A percentile compares a stretch with the other conserved stretches of the same genome.
Conservation (phyloP, 2,329 filamentous ascomycete species). For the Ceratocystis lukuohia region DNA sequence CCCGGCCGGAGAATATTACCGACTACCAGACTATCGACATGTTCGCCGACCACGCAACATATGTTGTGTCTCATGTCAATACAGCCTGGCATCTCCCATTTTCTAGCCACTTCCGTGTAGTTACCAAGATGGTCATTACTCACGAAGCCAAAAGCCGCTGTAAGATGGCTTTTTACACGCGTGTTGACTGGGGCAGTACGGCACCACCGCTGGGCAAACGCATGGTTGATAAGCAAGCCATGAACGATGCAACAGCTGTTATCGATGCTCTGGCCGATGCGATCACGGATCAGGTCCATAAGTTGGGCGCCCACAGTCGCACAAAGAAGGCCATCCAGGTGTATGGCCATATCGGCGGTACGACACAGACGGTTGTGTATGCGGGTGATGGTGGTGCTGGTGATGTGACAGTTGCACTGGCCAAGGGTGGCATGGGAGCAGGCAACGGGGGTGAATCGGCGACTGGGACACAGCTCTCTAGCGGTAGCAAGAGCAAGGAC, state of each 20-base stretch:
- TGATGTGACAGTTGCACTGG: background rate
- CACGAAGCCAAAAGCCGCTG: constrained; percentile 84
- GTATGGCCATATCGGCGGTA: constrained; percentile 61
- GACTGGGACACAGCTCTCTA: background rate
- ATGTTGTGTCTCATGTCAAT: constrained; percentile 49
- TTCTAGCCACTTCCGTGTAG: constrained; percentile 61
- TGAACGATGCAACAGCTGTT: constrained; percentile 59
- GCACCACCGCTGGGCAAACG: constrained; percentile 47
- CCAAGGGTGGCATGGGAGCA: background rate
- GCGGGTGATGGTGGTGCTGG: constrained; percentile 32
- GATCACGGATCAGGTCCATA: constrained; percentile 62
- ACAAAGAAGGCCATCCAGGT: constrained; percentile 69
- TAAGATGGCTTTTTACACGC: constrained; percentile 77
- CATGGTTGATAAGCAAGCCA: constrained; percentile 55
- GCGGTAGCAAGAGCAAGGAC: background rate
- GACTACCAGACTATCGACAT: constrained; percentile 83
- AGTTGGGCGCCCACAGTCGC: constrained; percentile 57
- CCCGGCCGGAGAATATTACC: constrained; percentile 48
- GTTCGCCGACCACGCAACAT: constrained; percentile 60
- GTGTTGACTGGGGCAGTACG: constrained; percentile 66
- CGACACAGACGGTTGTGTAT: constrained; percentile 50
- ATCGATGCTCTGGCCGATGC: constrained; percentile 63
- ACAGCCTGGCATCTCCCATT: constrained; percentile 77
- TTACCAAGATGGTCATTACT: constrained; percentile 87
- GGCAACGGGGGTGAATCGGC: background rate